These are phyloP conservation scores for Leishmania lainsoni DNA, from an alignment of 208 protist species.

Conservation along the genomic window DNA sequence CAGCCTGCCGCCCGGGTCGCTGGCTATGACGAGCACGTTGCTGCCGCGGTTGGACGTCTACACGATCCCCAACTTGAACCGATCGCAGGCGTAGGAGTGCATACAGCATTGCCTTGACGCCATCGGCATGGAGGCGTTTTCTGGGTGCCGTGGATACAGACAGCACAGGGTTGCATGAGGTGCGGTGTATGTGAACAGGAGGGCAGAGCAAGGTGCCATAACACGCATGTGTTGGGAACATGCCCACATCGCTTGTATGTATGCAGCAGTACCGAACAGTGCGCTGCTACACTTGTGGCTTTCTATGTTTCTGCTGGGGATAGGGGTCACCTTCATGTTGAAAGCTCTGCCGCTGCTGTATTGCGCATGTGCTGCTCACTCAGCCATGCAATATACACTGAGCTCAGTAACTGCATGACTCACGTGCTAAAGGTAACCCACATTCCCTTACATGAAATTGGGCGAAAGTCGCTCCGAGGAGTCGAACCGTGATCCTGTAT, in stretches of 20 bases:
- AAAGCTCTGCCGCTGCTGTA: not conserved
- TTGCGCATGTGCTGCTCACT: not conserved
- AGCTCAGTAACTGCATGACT: not conserved
- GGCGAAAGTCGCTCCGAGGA: not conserved
- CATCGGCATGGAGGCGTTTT: constrained; percentile 66
- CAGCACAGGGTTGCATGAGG: constrained; percentile 85
- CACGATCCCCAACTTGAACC: constrained; percentile 77
- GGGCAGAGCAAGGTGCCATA: too few species aligned
- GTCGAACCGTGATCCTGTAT: not conserved
- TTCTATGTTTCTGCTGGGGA: not conserved
- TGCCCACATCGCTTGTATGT: not conserved
- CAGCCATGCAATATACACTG: not conserved
- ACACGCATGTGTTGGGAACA: not conserved
- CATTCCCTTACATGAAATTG: not conserved
- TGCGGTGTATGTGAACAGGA: too few species aligned
- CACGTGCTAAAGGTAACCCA: not conserved
- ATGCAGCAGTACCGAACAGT: not conserved
- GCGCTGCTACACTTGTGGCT: not conserved
- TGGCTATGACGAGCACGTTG: constrained; percentile 71
- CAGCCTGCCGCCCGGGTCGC: constrained; percentile 73
- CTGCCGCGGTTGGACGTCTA: constrained; percentile 83
- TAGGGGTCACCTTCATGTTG: not conserved
- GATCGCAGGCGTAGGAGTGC: constrained; percentile 71
- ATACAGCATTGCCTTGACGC: constrained; percentile 75
- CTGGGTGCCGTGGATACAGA: constrained; percentile 75